phyloP scores from a whole-genome alignment of 2,329 filamentous ascomycete genomes.

The Calonectria montana region DNA sequence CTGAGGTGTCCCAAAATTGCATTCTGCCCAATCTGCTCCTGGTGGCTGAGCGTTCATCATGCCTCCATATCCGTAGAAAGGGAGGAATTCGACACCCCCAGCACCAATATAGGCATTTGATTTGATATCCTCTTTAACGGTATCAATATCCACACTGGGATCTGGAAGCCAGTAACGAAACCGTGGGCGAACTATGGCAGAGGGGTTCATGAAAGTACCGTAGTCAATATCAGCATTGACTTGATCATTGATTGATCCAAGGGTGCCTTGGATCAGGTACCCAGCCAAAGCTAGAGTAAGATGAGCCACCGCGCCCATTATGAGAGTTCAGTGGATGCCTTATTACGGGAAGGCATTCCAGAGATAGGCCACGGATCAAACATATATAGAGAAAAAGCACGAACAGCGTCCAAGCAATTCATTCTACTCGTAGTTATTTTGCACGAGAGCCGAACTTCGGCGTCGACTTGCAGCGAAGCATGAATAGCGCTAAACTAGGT shows the following conservation, averaged over 20 bases:
- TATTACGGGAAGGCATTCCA: no score
- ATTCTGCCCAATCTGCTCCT: slow-evolving; percentile 11
- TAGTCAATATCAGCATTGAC: not conserved
- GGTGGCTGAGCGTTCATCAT: not conserved
- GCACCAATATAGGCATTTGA: not conserved
- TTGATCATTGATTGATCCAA: not conserved
- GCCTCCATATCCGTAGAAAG: slow-evolving; percentile 20
- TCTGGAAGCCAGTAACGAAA: slow-evolving; percentile 26
- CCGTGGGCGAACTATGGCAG: not conserved
- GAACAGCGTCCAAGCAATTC: not conserved
- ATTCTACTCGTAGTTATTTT: not conserved
- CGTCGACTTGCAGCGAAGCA: not conserved
- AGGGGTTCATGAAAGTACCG: slow-evolving; percentile 4
- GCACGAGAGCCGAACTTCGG: not conserved
- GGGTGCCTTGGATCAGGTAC: not conserved
- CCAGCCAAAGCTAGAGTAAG: not conserved
- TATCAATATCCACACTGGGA: slow-evolving; percentile 1
- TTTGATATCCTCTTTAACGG: not conserved
- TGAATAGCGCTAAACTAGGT: not conserved
- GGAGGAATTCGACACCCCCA: slow-evolving; percentile 16
- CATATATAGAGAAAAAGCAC: not conserved
- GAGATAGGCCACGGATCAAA: not conserved
- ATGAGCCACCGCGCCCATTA: not conserved
- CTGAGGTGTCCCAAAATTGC: slow-evolving; percentile 1
- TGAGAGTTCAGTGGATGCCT: no score